Evolutionary conservation across 768 basidiomycete genomes (phyloP), one percentile per base, ranked within the genome.

Genomic region (Tulasnella sp.): DNA sequence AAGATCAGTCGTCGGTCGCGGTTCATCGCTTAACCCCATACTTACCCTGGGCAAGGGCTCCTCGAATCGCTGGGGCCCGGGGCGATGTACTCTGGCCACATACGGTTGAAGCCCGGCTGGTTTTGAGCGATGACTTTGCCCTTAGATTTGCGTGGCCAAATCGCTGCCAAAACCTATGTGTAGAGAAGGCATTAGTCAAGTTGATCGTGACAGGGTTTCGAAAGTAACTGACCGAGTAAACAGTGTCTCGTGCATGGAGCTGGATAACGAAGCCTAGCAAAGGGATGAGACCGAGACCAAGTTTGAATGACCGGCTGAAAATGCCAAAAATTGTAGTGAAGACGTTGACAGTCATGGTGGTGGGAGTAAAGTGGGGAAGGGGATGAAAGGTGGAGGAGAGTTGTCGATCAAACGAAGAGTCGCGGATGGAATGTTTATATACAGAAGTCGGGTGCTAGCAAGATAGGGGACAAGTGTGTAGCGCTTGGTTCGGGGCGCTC

Each of bases 11-110:
- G 72, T 52, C 11, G 22, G 29, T 25, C 54, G 12, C 19, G 73
- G 34, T 29, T 39, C 38, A 45, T 19, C 52, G 40, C 31, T 15
- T 31, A 31, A 38, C 5, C 49, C n/a, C 19, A 7, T 22, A 40
- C 58, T 38, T 69, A 81, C 15, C 87, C 91, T 0, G 92, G 92
- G 79, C 92, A 93, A 0, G 89, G 87, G 77, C 88, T 88, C 2
- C 93, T 85, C 79, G 91, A 93, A 79, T 93, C 92, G 1, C 87
- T 88, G 12, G 89, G 85, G 76, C 82, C 82, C 0, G 12, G 91
- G 2, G 89, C 82, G 0, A 85, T 82, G 80, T 86, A 93, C 79
- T 90, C 88, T 0, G 92, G 77, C 77, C 77, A 78, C 1, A 72
- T 71, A 17, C 77, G 68, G n/a, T 38, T 37, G 31, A 72, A 71